Conservation (phyloP, 176 grass and related monocot genomes). For the Musa schizocarpa region DNA sequence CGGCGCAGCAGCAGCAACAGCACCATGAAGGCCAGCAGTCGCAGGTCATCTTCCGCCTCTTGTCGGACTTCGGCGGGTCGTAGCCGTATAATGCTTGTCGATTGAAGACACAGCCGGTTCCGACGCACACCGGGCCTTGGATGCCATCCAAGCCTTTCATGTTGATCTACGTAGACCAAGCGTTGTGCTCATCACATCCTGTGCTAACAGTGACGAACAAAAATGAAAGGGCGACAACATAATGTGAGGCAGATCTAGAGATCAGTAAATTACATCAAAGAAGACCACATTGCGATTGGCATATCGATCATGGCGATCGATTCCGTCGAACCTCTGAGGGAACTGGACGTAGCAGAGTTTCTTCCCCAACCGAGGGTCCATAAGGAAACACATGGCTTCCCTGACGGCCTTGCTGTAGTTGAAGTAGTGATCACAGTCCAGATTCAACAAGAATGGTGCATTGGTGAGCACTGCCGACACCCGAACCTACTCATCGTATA, state of each 20-base stretch:
- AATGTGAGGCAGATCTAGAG: not conserved
- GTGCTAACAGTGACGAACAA: no score
- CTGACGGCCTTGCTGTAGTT: slow-evolving; percentile 95
- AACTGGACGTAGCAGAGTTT: slow-evolving; percentile 98
- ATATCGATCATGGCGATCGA: slow-evolving; percentile 69
- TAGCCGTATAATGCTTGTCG: slow-evolving; percentile 85
- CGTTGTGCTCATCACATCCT: no score
- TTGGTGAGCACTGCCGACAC: slow-evolving; percentile 91
- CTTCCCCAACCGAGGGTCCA: slow-evolving; percentile 93
- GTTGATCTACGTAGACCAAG: slow-evolving; percentile 56
- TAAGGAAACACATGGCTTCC: slow-evolving; percentile 98
- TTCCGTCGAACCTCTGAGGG: slow-evolving; percentile 85
- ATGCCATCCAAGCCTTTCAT: slow-evolving; percentile 98
- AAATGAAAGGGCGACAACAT: no score
- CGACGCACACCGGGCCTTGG: slow-evolving; percentile 86
- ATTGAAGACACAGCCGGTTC: slow-evolving; percentile 81
- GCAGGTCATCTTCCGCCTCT: slow-evolving; percentile 91
- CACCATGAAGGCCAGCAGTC: slow-evolving; percentile 98
- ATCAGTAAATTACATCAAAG: slow-evolving; percentile 51
- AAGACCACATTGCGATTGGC: slow-evolving; percentile 93
- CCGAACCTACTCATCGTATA: slow-evolving; percentile 24
- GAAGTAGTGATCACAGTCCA: slow-evolving; percentile 96
- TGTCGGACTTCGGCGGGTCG: slow-evolving; percentile 68
- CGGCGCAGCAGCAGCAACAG: slow-evolving; percentile 75
- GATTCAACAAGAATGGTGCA: slow-evolving; percentile 83